Base-by-base conservation (phyloP, 495 filamentous ascomycete species). In the Trichoderma reesei region DNA sequence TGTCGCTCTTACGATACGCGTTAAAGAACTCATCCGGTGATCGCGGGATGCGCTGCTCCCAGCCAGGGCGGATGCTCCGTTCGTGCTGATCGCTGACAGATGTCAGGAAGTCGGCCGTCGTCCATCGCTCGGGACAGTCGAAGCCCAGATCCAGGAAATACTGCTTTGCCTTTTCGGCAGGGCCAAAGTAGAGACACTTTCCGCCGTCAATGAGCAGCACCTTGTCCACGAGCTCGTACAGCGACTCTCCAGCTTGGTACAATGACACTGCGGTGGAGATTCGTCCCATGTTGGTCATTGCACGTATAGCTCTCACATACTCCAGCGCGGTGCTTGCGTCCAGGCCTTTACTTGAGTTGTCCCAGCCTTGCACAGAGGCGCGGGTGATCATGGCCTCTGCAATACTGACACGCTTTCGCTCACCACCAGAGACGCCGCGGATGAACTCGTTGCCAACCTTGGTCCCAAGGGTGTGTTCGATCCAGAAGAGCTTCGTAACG, bases 371-470 rank as follows among this genome's bases (percentile, higher is more conserved):
- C 34, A 84, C 73, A 9, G 67, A 70, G 42, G 67, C 66, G 7
- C 67, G 42, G 3, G 63, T 62, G 48, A 61, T 33, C 37, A 67
- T 44, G 18, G 65, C 72, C 63, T 83, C 79, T 33, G 79, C 76
- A 41, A 82, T 76, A n/a, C 70, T 75, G 14, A 79, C 73, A 61
- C 79, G 71, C 34, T 76, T 75, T 74, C 82, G 72, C 75, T 79
- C 74, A 67, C 83, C 82, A 5, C 83, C 79, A 70, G 84, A 86
- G 0, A 84, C 79, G 42, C 85, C 85, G n/a, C 89, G 83, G 18
- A 90, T 84, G 67, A 84, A 88, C 67, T 87, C 84, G 72, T 92
- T 88, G 51, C 90, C 90, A 3, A 95, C 88, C n/a, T 83, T 78
- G 0, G 90, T 92, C 67, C 90, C 82, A 67, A 84, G 82, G 0